Evolutionary conservation across 257 asterid species (phyloP).

Genomic region (Cruciata laevipes): DNA sequence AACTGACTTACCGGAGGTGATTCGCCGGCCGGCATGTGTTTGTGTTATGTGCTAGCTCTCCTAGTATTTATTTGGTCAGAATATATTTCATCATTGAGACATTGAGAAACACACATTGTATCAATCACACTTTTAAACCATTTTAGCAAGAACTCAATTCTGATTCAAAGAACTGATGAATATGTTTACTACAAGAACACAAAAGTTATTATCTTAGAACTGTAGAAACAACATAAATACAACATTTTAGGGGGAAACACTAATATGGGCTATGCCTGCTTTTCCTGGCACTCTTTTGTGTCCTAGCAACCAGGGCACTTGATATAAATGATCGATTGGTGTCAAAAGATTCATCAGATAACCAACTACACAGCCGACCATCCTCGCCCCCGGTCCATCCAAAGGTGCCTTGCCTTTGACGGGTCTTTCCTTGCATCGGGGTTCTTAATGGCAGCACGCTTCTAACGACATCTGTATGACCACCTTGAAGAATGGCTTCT

Average conservation of each 20-base stretch:
- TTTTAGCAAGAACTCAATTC: no score
- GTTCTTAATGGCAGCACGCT: constrained; percentile 55
- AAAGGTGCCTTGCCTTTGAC: constrained; percentile 37
- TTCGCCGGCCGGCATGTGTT: constrained; percentile 90
- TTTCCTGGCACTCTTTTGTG: constrained; percentile 36
- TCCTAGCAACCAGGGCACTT: constrained; percentile 44
- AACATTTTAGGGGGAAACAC: background rate
- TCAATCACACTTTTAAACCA: background rate
- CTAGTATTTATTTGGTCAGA: no score
- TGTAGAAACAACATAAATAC: background rate
- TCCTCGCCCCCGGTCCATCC: constrained; percentile 98
- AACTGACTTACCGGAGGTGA: constrained; percentile 64
- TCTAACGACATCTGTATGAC: constrained; percentile 72
- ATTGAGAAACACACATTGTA: background rate
- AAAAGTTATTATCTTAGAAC: no score
- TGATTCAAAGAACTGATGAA: no score
- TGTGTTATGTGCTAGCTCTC: constrained; percentile 53
- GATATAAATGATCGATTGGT: constrained; percentile 56
- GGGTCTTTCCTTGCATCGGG: constrained; percentile 24
- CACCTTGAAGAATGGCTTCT: constrained; percentile 78
- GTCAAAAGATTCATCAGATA: constrained; percentile 36
- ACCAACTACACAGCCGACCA: constrained; percentile 90
- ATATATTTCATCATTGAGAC: background rate
- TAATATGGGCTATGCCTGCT: constrained; percentile 63
- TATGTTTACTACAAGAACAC: background rate